Conservation (phyloP, 2,329 filamentous ascomycete genomes). For the Chrysoporthe puriensis region DNA sequence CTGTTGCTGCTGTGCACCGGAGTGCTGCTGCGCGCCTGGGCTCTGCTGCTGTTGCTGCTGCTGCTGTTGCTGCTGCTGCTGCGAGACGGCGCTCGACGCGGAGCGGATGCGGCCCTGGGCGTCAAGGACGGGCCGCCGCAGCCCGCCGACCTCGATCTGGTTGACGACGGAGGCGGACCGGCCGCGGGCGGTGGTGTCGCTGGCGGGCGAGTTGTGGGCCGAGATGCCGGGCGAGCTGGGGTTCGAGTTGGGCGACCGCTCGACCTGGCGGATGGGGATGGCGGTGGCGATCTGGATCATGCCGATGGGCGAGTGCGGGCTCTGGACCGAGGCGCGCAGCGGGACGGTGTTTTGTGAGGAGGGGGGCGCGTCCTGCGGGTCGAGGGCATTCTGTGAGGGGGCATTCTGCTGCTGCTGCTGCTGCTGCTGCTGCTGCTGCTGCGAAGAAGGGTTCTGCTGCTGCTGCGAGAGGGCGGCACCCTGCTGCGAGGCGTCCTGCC, state of each 20-base stretch:
- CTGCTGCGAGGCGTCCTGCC: conserved; percentile 29
- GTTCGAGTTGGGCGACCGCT: conserved; percentile 23
- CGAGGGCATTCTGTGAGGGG: neutral
- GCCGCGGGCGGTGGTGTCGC: conserved; percentile 18
- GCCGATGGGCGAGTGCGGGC: conserved; percentile 19
- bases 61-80: neutral
- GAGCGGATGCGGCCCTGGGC: conserved; percentile 24
- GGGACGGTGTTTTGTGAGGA: conserved; percentile 5
- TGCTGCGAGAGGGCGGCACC: neutral
- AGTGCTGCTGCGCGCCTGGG: conserved; percentile 12
- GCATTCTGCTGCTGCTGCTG: neutral
- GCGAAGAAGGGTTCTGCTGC: neutral
- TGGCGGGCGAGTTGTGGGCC: conserved; percentile 22
- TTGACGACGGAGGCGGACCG: conserved; percentile 27
- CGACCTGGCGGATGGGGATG: conserved; percentile 28
- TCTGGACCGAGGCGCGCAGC: conserved; percentile 7
- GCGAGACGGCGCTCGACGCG: conserved; percentile 13
- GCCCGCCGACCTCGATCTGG: conserved; percentile 26
- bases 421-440: conserved; percentile 1
- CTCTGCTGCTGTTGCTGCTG: neutral
- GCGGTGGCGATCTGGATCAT: conserved; percentile 28
- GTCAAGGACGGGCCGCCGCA: conserved; percentile 21
- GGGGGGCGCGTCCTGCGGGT: neutral
- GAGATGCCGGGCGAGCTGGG: conserved; percentile 12
- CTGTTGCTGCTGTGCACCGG: neutral